These are phyloP conservation scores for Cystofilobasidium ferigula DNA, from an alignment of 768 basidiomycete genomes.

Conservation along the genomic window DNA sequence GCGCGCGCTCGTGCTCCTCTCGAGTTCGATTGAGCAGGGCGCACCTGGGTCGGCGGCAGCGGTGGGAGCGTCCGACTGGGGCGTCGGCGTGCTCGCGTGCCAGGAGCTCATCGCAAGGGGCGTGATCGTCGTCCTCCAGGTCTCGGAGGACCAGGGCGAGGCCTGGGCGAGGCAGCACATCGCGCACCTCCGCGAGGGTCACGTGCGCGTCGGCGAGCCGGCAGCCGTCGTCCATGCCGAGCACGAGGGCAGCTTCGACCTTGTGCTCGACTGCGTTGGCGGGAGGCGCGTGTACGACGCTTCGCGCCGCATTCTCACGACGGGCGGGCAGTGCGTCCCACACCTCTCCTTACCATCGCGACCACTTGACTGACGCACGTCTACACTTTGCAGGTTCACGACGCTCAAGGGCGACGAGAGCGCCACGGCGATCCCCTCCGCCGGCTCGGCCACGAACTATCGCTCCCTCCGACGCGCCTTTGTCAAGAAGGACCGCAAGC, in stretches of 20 bases:
- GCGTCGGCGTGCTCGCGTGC: conserved; percentile 29
- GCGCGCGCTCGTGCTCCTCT: conserved; percentile 22
- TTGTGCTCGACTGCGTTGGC: conserved; percentile 32
- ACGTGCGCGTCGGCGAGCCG: conserved; percentile 29
- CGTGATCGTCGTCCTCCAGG: conserved; percentile 20
- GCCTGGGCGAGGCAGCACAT: conserved; percentile 18
- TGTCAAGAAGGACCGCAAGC: conserved; percentile 32
- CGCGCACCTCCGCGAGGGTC: conserved; percentile 1
- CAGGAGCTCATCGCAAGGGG: conserved; percentile 22
- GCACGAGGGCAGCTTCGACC: conserved; percentile 32
- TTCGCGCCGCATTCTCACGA: conserved; percentile 29
- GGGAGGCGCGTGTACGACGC: conserved; percentile 32
- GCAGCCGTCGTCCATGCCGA: conserved; percentile 28
- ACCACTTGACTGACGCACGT: background rate
- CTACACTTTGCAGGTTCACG: conserved; percentile 21
- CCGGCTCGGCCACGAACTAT: conserved; percentile 27
- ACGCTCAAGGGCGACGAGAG: conserved; percentile 23
- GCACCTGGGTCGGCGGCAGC: background rate
- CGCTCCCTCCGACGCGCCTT: conserved; percentile 32
- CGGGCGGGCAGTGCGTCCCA: conserved; percentile 27
- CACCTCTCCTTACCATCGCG: background rate
- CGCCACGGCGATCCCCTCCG: conserved; percentile 7
- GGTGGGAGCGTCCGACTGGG: conserved; percentile 21
- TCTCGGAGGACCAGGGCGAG: conserved; percentile 4
- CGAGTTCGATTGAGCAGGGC: conserved; percentile 26